Evolutionary conservation across 371 early-diverging fungal genomes (phyloP), one percentile per base, ranked within the genome.

Genomic region (Syncephalastrum racemosum): DNA sequence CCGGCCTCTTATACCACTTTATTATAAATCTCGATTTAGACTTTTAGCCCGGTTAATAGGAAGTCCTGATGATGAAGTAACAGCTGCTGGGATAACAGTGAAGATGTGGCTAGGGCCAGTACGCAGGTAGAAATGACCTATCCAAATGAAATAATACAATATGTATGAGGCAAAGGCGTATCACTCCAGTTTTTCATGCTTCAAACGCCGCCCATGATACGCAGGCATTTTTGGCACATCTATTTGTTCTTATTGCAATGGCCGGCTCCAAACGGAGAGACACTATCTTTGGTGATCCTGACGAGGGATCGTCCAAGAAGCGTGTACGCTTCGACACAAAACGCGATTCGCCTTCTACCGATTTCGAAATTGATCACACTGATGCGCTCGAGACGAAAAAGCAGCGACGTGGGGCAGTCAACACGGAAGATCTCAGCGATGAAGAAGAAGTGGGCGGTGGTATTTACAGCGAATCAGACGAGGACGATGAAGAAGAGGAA

Each of bases 391-490:
- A 84, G 59, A 55, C 64, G 14, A 62, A 62, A n/a, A 81, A 80
- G 54, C 57, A 50, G 24, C 79, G 84, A 44, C 73, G 76, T 7
- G 84, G 84, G 18, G 77, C 70, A 7, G 75, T 84, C 23, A 78
- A 75, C 43, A 64, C 74, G 10, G 80, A 81, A 43, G 80, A 81
- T 46, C 73, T 63, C 25, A 77, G 76, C 52, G 82, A 80, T n/a
- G 85, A 81, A 5, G 83, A 81, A 54, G 73, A 67, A 60, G 81
- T 79, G 1, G 80, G 73, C 12, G 77, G 73, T 2, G 77, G 75
- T n/a, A 75, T 58, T 1, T 76, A 79, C 27, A 75, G 68, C 24
- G 79, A 68, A 7, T 77, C 70, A 7, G 80, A 77, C 7, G 75
- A 75, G 14, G 64, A 53, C 14, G 59, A 69, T 14, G 62, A 66